phyloP scores from a whole-genome alignment of 2,329 filamentous ascomycete species.

The Phialemonium atrogriseum region DNA sequence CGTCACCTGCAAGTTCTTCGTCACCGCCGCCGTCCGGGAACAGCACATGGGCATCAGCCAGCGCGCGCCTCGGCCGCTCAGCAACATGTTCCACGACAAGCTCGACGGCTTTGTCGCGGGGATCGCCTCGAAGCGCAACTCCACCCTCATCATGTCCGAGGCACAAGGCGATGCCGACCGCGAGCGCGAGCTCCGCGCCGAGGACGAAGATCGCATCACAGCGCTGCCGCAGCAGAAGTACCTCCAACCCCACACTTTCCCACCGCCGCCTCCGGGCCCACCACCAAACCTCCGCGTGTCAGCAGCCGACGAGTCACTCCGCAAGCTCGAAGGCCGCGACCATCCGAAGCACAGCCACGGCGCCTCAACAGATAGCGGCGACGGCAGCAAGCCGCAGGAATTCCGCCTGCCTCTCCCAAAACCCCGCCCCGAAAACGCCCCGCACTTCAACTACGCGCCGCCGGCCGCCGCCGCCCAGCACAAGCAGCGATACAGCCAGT shows the following conservation, averaged over 20 bases:
- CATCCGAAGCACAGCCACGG: conserved; percentile 19
- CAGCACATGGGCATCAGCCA: conserved; percentile 19
- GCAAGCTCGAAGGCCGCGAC: conserved; percentile 20
- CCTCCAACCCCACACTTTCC: conserved; percentile 44
- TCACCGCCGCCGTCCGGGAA: conserved; percentile 65
- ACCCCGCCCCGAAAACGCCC: conserved; percentile 33
- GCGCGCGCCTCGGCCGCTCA: conserved; percentile 55
- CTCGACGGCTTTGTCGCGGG: conserved; percentile 82
- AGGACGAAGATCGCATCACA: conserved; percentile 78
- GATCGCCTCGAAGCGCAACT: conserved; percentile 80
- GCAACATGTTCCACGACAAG: conserved; percentile 73
- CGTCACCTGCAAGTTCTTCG: conserved; percentile 90
- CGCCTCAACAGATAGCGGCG: conserved; percentile 19
- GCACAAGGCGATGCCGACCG: conserved; percentile 70
- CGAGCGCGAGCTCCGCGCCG: conserved; percentile 69
- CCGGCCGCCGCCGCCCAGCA: conserved; percentile 34
- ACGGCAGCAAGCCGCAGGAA: conserved; percentile 26
- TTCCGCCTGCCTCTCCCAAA: conserved; percentile 53
- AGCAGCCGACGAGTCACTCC: conserved; percentile 42
- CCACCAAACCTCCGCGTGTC: conserved; percentile 11
- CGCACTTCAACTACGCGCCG: conserved; percentile 53
- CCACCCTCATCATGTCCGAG: conserved; percentile 72
- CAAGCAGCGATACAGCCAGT: conserved; percentile 21
- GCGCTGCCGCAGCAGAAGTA: conserved; percentile 66
- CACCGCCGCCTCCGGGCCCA: conserved; percentile 23